These are phyloP conservation scores for Nemophila menziesii DNA, from an alignment of 257 asterid genomes.

Conservation along the genomic window DNA sequence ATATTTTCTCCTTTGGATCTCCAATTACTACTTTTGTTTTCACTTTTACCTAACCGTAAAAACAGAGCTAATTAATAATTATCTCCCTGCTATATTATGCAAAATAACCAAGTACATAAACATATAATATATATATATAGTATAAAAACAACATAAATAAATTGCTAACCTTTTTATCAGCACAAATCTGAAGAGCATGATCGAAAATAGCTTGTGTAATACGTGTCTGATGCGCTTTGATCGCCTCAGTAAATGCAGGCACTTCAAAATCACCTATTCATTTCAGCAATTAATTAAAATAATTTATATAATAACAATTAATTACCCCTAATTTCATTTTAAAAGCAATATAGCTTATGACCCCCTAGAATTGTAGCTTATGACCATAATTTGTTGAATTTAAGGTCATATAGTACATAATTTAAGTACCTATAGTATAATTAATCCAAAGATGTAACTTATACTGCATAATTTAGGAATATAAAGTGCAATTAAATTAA, in stretches of 20 bases:
- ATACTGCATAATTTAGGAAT: too few relatives aligned
- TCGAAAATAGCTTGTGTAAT: slow-evolving; percentile 31
- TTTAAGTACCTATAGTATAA: too few relatives aligned
- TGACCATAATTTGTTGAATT: too few relatives aligned
- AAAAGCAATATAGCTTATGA: too few relatives aligned
- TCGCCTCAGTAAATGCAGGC: slow-evolving; percentile 39
- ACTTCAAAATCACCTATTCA: slow-evolving; percentile 33
- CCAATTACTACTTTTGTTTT: slow-evolving; percentile 33
- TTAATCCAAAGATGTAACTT: not conserved
- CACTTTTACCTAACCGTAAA: slow-evolving; percentile 16
- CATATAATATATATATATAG: not conserved
- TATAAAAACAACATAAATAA: not conserved
- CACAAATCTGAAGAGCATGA: slow-evolving; percentile 32
- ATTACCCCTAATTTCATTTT: too few relatives aligned
- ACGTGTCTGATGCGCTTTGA: slow-evolving; percentile 37
- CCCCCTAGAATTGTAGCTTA: too few relatives aligned
- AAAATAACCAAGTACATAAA: not conserved
- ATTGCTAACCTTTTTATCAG: slow-evolving; percentile 23
- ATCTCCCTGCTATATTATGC: not conserved
- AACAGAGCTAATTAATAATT: not conserved
- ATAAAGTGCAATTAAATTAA: too few relatives aligned
- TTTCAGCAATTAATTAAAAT: not conserved
- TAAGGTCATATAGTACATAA: too few relatives aligned
- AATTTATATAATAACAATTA: too few relatives aligned
- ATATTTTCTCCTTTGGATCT: slow-evolving; percentile 39